A percentile compares a stretch with the other conserved stretches of the same genome.
These are phyloP conservation scores for Colletotrichum tabaci DNA, from an alignment of 2,329 filamentous ascomycete species.

Conservation along the genomic window DNA sequence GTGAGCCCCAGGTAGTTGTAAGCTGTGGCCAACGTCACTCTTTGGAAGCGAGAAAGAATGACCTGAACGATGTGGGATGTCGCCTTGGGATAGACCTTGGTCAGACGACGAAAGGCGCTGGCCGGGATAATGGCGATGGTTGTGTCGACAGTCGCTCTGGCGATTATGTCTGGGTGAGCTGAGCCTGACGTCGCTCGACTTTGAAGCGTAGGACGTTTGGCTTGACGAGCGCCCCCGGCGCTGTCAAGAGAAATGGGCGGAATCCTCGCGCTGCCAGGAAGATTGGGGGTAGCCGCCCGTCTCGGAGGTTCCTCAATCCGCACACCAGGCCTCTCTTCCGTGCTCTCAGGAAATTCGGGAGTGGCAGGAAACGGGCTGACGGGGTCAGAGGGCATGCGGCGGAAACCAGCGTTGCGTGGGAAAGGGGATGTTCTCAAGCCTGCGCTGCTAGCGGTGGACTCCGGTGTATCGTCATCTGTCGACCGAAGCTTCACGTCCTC, in stretches of 20 bases:
- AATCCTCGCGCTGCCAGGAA: conserved; percentile 63
- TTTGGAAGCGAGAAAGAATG: conserved; percentile 92
- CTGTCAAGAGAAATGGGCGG: conserved; percentile 78
- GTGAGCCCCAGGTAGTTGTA: conserved; percentile 95
- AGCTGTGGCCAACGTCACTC: conserved; percentile 94
- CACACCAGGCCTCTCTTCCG: conserved; percentile 24
- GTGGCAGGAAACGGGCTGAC: conserved; percentile 41
- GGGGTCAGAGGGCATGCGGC: conserved; percentile 39
- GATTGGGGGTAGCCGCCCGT: conserved; percentile 27
- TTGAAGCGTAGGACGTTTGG: conserved; percentile 56
- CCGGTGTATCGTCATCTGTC: conserved; percentile 70
- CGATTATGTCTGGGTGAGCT: conserved; percentile 96
- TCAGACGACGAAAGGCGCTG: conserved; percentile 92
- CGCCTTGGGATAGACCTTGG: conserved; percentile 94
- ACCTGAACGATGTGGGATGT: conserved; percentile 98
- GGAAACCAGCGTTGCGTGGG: conserved; percentile 29
- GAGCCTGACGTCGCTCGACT: conserved; percentile 75
- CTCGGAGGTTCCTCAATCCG: conserved; percentile 35
- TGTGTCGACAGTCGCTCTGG: conserved; percentile 94
- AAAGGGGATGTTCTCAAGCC: conserved; percentile 33
- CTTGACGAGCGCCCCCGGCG: conserved; percentile 25
- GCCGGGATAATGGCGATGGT: conserved; percentile 99
- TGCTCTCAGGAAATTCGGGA: conserved; percentile 21
- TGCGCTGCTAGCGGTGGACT: conserved; percentile 39
- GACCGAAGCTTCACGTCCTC: conserved; percentile 89